Evolutionary conservation across 371 early-diverging fungal genomes (phyloP), one percentile per base, ranked within the genome.

Genomic region (Lichtheimia ornata): DNA sequence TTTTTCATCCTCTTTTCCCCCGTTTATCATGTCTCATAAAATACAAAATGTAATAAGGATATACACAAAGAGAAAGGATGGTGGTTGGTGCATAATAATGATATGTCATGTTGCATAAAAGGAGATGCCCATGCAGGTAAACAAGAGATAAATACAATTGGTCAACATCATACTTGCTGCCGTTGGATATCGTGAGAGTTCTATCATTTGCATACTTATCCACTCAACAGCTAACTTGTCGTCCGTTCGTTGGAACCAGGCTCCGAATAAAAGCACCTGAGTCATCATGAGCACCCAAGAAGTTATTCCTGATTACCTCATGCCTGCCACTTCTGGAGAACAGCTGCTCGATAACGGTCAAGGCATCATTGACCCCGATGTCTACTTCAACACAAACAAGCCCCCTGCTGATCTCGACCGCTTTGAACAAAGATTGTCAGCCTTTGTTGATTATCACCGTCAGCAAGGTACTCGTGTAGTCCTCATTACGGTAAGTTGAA

Each of bases 381-480:
- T 88, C n/a, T 97, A 91, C 72, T 97, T 94, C 71, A 77, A 82
- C 53, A 85, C 84, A 27, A 89, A 92, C 63, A 72, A 78, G 30
- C 81, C 94, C 4, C 97, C 96, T 45, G 72, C 79, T 42, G 84
- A 88, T 65, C 70, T 96, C 28, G 68, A 81, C 14, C 83, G 83
- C 41, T 86, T 88, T 49, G 90, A 87, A 40, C 66, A 65, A 24
- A 79, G 79, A 45, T 77, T 92, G 7, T 73, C 70, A 30, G 83
- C 79, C 47, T 96, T 97, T 71, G 86, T 97, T 3, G 76, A 74
- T 9, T 67, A 71, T 58, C 93, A 95, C 72, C 56, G 74, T 30
- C 59, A 66, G 18, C 66, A 70, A 4, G 83, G 84, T 41, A 88
- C 85, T 9, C 79, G 86, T 44, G 80, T 93, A 14, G 95, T 93